These are phyloP conservation scores for Cordyceps farinosa DNA, from an alignment of 2,329 filamentous ascomycete species.

Conservation along the genomic window DNA sequence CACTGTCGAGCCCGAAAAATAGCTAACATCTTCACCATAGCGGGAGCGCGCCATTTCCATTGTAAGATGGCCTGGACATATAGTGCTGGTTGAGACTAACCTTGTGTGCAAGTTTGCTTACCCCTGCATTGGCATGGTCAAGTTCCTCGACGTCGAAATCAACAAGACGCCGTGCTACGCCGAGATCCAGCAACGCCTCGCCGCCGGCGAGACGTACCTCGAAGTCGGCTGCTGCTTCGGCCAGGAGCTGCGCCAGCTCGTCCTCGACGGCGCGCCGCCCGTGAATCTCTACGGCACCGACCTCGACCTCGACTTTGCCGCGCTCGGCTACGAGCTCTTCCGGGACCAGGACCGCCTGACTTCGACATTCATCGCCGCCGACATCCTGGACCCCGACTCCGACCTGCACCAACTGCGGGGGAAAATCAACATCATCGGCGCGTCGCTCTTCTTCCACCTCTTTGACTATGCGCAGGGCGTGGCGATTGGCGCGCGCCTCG, in stretches of 20 bases:
- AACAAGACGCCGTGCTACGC: slow-evolving; percentile 6
- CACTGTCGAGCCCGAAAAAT: no score
- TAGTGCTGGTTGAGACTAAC: neutral
- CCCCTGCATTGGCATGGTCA: slow-evolving; percentile 21
- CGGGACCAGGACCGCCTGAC: slow-evolving; percentile 24
- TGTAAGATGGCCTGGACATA: neutral
- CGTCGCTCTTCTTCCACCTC: slow-evolving; percentile 14
- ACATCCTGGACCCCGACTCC: slow-evolving; percentile 18
- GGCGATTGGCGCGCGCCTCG: neutral
- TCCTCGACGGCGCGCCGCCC: slow-evolving; percentile 25
- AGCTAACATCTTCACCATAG: neutral
- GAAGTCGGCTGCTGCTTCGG: slow-evolving; percentile 31
- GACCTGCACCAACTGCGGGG: neutral
- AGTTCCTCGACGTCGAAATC: slow-evolving; percentile 22
- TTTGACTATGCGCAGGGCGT: slow-evolving; percentile 9
- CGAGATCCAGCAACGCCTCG: slow-evolving; percentile 19
- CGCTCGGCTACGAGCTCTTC: slow-evolving; percentile 28
- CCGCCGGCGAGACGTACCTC: slow-evolving; percentile 21
- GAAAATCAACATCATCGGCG: slow-evolving; percentile 8
- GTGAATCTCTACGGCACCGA: slow-evolving; percentile 25
- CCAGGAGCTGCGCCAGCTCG: slow-evolving; percentile 27
- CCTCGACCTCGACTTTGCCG: slow-evolving; percentile 22
- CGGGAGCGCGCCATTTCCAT: neutral
- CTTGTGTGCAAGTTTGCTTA: slow-evolving; percentile 14
- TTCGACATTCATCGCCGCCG: slow-evolving; percentile 23